A percentile compares a stretch with the other conserved stretches of the same genome.
phyloP scores from a whole-genome alignment of 1,139 yeast species.

The Diutina rugosa region DNA sequence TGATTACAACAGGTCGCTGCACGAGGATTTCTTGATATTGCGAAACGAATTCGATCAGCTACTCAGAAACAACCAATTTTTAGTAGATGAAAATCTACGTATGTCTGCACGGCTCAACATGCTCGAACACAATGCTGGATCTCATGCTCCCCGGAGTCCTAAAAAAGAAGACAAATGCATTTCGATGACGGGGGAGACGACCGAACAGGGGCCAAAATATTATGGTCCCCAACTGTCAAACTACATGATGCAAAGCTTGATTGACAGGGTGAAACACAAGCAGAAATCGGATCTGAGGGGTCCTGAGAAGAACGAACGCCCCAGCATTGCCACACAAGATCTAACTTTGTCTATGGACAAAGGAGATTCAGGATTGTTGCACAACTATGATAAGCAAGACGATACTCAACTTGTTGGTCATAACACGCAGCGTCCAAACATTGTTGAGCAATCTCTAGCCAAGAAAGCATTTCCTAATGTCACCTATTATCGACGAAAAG shows the following conservation, averaged over 20 bases:
- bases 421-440: conserved; percentile 2
- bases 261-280: conserved; percentile 5
- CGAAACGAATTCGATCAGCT: not conserved
- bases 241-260: conserved; percentile 28
- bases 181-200: conserved; percentile 8
- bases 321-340: not conserved
- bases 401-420: not conserved
- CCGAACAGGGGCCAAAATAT: conserved; percentile 22
- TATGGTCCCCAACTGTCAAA: conserved; percentile 39
- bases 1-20: not conserved
- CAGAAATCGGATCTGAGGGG: conserved; percentile 2
- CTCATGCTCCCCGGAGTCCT: not conserved
- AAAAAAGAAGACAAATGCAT: not conserved
- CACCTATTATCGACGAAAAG: conserved; percentile 2
- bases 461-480: conserved; percentile 18
- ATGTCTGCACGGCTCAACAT: not conserved
- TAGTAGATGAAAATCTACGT: not conserved
- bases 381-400: not conserved
- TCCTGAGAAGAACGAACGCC: conserved; percentile 5
- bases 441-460: conserved; percentile 16
- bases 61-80: not conserved
- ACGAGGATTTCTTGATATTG: not conserved
- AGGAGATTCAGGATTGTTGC: not conserved
- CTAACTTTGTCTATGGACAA: not conserved
- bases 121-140: not conserved